These are phyloP conservation scores for Lolium multiflorum DNA, from an alignment of 176 grass and related monocot genomes.

Conservation along the genomic window DNA sequence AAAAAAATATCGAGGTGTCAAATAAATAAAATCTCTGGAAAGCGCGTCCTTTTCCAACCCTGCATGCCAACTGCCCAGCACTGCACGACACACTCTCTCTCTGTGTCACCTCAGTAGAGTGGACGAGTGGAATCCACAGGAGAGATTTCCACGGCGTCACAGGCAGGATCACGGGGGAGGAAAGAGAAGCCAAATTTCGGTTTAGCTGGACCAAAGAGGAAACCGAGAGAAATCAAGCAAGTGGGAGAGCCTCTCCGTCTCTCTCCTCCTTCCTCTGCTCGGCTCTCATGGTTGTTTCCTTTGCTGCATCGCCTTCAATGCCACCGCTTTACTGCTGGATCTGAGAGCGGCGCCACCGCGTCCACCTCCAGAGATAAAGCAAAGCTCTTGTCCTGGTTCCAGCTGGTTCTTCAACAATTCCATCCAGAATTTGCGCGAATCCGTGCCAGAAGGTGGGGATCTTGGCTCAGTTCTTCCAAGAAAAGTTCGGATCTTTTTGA, in stretches of 20 bases:
- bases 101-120: background rate
- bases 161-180: constrained; percentile 20
- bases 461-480: constrained; percentile 34
- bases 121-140: constrained; percentile 15
- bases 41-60: constrained; percentile 19
- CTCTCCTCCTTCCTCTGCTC: background rate
- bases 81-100: background rate
- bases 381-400: constrained; percentile 20
- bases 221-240: background rate
- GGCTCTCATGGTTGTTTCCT: constrained; percentile 31
- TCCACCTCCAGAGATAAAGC: constrained; percentile 5
- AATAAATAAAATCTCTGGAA: background rate
- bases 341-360: constrained; percentile 32
- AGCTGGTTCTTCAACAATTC: background rate
- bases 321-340: constrained; percentile 55
- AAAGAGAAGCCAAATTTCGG: background rate
- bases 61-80: background rate
- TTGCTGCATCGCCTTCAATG: constrained; percentile 41
- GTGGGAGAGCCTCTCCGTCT: background rate
- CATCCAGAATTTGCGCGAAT: constrained; percentile 3
- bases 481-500: constrained; percentile 12
- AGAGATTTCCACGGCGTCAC: constrained; percentile 16
- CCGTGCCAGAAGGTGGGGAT: constrained; percentile 42
- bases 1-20: background rate
- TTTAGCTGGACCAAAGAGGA: background rate